Percentiles rank a stretch among this genome's conserved stretches.
Evolutionary conservation across 306 rosid genomes (phyloP).

Genomic region (Ochetophila trinervis): DNA sequence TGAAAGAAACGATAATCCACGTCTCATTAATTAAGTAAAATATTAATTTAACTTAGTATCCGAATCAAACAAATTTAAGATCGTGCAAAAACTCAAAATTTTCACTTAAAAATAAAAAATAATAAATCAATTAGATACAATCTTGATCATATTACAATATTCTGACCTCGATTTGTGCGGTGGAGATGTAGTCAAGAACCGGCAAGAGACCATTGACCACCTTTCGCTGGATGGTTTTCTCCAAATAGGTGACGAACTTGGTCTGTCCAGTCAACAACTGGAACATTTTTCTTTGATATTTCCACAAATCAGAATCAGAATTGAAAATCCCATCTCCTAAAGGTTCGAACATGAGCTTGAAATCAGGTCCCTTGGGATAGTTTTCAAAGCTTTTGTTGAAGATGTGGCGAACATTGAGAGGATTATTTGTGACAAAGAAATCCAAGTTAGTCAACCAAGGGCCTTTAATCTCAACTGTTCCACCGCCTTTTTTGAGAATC

Average conservation of each 20-base stretch:
- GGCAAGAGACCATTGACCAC: slow-evolving; percentile 30
- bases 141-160: too few species aligned
- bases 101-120: too few species aligned
- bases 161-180: not conserved
- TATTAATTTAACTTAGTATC: too few species aligned
- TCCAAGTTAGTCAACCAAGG: slow-evolving; percentile 24
- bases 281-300: slow-evolving; percentile 17
- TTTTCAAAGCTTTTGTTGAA: slow-evolving; percentile 15
- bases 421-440: slow-evolving; percentile 27
- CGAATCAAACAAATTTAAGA: too few species aligned
- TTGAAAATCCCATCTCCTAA: slow-evolving; percentile 38
- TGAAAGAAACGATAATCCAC: too few species aligned
- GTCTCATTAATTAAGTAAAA: too few species aligned
- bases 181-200: slow-evolving; percentile 20
- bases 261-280: slow-evolving; percentile 1
- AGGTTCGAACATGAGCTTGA: slow-evolving; percentile 27
- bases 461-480: slow-evolving; percentile 31
- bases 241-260: slow-evolving; percentile 10
- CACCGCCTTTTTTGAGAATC: slow-evolving; percentile 7
- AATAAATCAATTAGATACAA: too few species aligned
- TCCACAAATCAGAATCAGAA: slow-evolving; percentile 27
- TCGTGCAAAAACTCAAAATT: too few species aligned
- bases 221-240: slow-evolving; percentile 15
- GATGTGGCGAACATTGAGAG: slow-evolving; percentile 37
- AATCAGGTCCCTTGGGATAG: slow-evolving; percentile 29